Evolutionary conservation across 768 basidiomycete species (phyloP), one percentile per base, ranked within the genome.

Genomic region (Hypholoma sublateritium): DNA sequence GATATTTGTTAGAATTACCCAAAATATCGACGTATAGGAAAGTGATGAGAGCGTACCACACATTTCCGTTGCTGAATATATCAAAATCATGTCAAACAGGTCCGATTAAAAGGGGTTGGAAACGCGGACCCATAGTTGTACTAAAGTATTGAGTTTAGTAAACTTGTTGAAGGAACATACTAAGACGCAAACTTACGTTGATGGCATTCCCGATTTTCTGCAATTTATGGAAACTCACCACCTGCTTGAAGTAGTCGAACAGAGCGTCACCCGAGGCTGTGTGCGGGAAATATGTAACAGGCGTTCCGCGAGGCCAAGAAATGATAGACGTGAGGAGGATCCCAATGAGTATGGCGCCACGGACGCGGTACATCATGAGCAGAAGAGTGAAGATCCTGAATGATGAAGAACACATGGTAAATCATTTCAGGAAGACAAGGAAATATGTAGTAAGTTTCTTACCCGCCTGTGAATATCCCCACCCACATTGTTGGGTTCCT

Each of bases 11-110:
- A 46, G 50, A 68, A 79, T 48, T 63, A 87, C 85, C 88, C 65
- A 91, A 80, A 60, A 93, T 89, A 70, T 91, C 90, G 63, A 94
- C 92, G 68, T 93, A 94, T 54, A 95, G 83, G 83, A 95, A 92
- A 0, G 92, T 94, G 68, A 92, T 74, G 21, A 94, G 78, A 6
- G 92, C 92, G 68, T 93, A 91, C 92, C 92, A 94, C 19, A 93
- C 88, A 35, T 74, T 81, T 48, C 89, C 89, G 57, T 86, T 89
- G 41, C 77, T 77, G 66, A 72, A 54, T 49, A 60, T 28, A 32
- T 32, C 2, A 68, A 59, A 21, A 2, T 44, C 25, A 57, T 44
- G 52, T 55, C 24, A 56, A 5, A 1, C 3, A 4, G 4, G 6
- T n/a, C 7, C n/a, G 8, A 21, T n/a, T 8, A 3, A 49, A 28